Base-by-base conservation (phyloP, 371 early-diverging fungal species). In the Chytridium lagenaria region DNA sequence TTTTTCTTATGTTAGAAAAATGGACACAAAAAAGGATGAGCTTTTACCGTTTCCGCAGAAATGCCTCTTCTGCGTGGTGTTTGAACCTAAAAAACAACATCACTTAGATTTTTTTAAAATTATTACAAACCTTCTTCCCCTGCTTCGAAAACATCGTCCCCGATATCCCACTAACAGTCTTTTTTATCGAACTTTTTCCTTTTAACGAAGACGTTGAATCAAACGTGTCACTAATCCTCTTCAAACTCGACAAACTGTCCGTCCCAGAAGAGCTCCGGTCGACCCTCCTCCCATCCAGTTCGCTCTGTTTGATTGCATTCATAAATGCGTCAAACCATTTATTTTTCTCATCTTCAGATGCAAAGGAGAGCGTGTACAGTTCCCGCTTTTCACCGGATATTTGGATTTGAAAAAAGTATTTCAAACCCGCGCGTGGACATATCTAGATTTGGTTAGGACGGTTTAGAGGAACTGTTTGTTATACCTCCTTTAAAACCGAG, bases 251-350 rank as follows among this genome's bases (percentile, higher is more conserved):
- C 10, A 22, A 63, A 65, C 31, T 22, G 51, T 22, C 38, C 34
- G 34, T 65, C 15, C 63, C 23, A 63, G 55, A 37, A 49, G 66
- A 15, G 52, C 70, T 34, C 70, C 72, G n/a, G 38, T 59, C 44
- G 7, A 44, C 55, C 26, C 55, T 10, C 23, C 55, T 10, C 26
- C 75, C 57, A 10, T 70, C 68, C 37, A 75, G 76, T 63, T 78
- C 75, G 44, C 64, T 69, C n/a, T 70, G 69, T 50, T 77, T 75
- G 52, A 78, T 69, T n/a, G 78, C 77, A 22, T 49, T 34, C 5
- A 69, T 66, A 66, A 81, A 78, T 15, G 72, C 34, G 1, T 81
- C 77, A 0, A 69, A 30, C 80, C 81, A 81, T 50, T 79, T 75
- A n/a, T 23, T 26, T 7, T 74, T 63, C 49, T 81, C 80, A 26